These are phyloP conservation scores for Haplosporangium gracile DNA, from an alignment of 192 early-diverging fungal genomes.

Conservation along the genomic window DNA sequence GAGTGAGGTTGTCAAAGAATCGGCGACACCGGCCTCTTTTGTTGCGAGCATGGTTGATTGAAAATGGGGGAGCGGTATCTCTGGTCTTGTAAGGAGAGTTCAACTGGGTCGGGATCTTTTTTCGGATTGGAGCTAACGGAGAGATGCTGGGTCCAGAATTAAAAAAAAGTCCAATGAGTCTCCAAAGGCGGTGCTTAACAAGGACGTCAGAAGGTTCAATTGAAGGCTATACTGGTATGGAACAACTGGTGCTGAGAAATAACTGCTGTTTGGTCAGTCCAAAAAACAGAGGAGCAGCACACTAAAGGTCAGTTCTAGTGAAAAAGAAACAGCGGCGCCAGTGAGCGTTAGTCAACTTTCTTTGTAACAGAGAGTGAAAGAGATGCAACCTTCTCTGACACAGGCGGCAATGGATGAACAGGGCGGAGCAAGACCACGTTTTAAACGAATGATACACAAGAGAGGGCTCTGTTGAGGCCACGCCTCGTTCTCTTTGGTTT, in stretches of 20 bases:
- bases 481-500: neutral
- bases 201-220: neutral
- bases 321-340: neutral
- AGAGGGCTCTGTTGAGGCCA: neutral
- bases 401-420: neutral
- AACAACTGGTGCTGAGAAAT: neutral
- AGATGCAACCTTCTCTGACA: neutral
- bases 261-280: neutral
- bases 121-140: neutral
- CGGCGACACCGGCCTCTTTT: constrained; percentile 16
- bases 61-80: neutral
- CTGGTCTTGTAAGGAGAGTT: neutral
- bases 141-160: neutral
- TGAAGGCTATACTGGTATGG: neutral
- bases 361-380: neutral
- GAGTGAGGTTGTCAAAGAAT: constrained; percentile 1
- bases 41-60: constrained; percentile 12
- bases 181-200: neutral
- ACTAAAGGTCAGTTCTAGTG: neutral
- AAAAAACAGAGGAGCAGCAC: neutral
- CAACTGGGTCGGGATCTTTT: neutral
- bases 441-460: neutral
- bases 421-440: neutral
- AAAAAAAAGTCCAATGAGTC: neutral
- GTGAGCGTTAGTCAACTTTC: neutral